Evolutionary conservation across 352 stramenopile species (phyloP).

Genomic region (Pythium insidiosum): DNA sequence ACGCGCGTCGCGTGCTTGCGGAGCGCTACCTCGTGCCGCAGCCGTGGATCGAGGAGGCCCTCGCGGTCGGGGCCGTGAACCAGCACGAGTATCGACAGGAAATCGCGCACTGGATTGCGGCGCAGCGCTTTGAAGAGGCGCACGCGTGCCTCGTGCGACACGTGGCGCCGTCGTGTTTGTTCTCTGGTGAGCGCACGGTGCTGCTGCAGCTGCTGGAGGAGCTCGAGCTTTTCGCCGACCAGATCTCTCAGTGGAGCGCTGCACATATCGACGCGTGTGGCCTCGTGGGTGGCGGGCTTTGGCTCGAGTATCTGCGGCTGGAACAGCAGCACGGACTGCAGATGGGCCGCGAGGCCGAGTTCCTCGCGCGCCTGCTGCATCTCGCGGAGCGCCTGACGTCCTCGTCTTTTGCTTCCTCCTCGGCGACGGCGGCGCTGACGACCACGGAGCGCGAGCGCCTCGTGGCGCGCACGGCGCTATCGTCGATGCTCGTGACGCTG

Average conservation of each 20-base stretch:
- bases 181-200: constrained; percentile 48
- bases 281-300: constrained; percentile 42
- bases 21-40: constrained; percentile 36
- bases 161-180: constrained; percentile 52
- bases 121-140: constrained; percentile 46
- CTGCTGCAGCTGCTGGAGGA: constrained; percentile 44
- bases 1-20: constrained; percentile 36
- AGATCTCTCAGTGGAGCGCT: constrained; percentile 73
- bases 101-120: constrained; percentile 70
- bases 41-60: constrained; percentile 63
- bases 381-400: constrained; percentile 43
- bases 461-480: constrained; percentile 13
- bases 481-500: constrained; percentile 17
- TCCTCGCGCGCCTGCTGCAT: constrained; percentile 47
- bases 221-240: constrained; percentile 36
- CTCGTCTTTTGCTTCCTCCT: background rate
- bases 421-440: constrained; percentile 1
- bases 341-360: constrained; percentile 40
- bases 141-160: constrained; percentile 50
- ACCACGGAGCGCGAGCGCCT: constrained; percentile 6
- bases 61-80: constrained; percentile 42
- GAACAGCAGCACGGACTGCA: constrained; percentile 53
- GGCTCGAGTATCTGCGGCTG: constrained; percentile 66
- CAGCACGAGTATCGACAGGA: constrained; percentile 48
- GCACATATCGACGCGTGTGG: constrained; percentile 39